These are phyloP conservation scores for Potentilla sterilis DNA, from an alignment of 306 rosid species.

Conservation along the genomic window DNA sequence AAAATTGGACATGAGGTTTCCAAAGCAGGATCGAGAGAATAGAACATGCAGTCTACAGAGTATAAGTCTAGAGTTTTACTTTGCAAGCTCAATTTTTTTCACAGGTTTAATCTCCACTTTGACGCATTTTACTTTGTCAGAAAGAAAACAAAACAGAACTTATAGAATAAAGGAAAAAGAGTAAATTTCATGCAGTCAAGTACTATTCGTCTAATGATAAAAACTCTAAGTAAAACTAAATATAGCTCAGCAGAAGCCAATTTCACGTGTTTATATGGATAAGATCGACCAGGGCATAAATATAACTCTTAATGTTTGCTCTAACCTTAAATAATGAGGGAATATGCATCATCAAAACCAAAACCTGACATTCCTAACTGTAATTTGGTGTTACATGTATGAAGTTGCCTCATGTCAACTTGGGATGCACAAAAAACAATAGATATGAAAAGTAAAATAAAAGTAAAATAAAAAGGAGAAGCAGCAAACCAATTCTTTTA, in stretches of 20 bases:
- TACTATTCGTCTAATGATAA: background rate
- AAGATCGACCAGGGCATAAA: background rate
- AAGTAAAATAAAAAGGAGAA: constrained; percentile 20
- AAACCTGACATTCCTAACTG: background rate
- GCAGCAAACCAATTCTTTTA: constrained; percentile 58
- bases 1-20: background rate
- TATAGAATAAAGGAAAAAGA: background rate
- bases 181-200: background rate
- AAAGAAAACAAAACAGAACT: background rate
- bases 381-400: constrained; percentile 3
- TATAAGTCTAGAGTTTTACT: background rate
- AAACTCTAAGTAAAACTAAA: background rate
- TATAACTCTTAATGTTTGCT: too few relatives aligned
- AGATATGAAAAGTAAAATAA: background rate
- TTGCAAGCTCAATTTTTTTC: background rate
- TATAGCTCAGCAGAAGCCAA: background rate
- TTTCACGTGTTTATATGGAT: background rate
- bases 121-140: background rate
- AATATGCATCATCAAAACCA: background rate
- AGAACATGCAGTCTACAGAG: background rate
- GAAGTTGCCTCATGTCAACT: background rate
- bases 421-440: background rate
- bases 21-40: background rate
- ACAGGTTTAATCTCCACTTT: background rate
- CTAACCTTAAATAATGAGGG: background rate